These are phyloP conservation scores for Alternaria brassicicola DNA, from an alignment of 2,329 filamentous ascomycete species.

Conservation along the genomic window DNA sequence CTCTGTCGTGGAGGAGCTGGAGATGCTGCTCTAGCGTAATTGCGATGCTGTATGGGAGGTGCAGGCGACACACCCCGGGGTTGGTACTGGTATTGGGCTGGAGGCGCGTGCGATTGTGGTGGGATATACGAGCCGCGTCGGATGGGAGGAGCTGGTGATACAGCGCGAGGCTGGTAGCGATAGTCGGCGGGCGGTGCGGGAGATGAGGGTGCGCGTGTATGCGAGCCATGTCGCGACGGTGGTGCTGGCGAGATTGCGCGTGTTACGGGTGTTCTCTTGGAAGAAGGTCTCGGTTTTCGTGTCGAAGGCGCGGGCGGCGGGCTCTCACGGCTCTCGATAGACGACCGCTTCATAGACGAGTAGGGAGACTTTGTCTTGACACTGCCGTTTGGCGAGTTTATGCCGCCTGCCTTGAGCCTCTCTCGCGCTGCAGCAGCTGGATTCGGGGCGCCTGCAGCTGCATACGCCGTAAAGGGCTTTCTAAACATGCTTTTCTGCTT, in stretches of 20 bases:
- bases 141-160: conserved; percentile 33
- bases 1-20: conserved; percentile 38
- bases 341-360: conserved; percentile 58
- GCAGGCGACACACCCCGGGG: conserved; percentile 35
- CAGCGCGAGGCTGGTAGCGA: conserved; percentile 26
- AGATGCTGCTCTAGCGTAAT: conserved; percentile 33
- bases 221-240: conserved; percentile 30
- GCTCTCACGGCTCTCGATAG: conserved; percentile 43
- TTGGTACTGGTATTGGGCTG: conserved; percentile 17
- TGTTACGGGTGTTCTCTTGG: conserved; percentile 40
- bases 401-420: conserved; percentile 40
- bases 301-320: conserved; percentile 37
- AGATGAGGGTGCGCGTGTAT: conserved; percentile 36
- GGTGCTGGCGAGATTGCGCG: conserved; percentile 50
- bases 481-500: conserved; percentile 64
- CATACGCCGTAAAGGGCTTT: conserved; percentile 70
- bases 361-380: conserved; percentile 54
- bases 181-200: conserved; percentile 36
- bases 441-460: conserved; percentile 50
- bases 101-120: conserved; percentile 39
- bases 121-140: conserved; percentile 34
- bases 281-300: conserved; percentile 42
- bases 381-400: conserved; percentile 41
- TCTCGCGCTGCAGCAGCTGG: conserved; percentile 49
- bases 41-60: conserved; percentile 33